phyloP scores from a whole-genome alignment of 148 eudicot species.

The Chenopodium suecicum region DNA sequence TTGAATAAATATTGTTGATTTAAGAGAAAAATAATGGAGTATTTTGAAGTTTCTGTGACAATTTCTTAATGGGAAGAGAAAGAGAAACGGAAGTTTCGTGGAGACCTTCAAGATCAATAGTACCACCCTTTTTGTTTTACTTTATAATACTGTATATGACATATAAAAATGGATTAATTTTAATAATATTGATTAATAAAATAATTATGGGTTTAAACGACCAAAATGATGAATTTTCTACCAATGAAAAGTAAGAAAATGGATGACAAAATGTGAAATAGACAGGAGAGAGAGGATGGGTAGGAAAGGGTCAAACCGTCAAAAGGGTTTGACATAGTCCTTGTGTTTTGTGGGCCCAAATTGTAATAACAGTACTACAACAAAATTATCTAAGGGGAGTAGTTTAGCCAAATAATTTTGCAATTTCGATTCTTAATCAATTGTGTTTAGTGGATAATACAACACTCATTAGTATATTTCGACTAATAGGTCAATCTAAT shows the following conservation, averaged over 20 bases:
- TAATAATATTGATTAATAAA: background rate
- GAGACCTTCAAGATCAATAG: background rate
- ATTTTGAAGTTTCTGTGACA: background rate
- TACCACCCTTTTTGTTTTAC: background rate
- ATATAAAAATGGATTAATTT: background rate
- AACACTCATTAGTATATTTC: too few relatives aligned
- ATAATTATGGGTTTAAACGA: background rate
- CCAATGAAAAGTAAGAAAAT: background rate
- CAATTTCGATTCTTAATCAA: background rate
- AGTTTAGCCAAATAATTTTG: background rate
- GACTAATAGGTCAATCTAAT: too few relatives aligned
- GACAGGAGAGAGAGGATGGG: background rate
- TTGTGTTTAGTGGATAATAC: background rate
- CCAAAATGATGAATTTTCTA: background rate
- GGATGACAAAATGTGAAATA: background rate
- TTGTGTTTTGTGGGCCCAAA: slow-evolving; percentile 4
- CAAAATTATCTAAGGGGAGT: background rate
- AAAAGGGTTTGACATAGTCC: slow-evolving; percentile 19
- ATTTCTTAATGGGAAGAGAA: background rate
- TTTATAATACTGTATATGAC: background rate
- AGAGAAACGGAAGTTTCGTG: slow-evolving; percentile 17
- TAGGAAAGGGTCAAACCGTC: background rate
- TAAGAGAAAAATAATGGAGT: background rate
- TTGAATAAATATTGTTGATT: background rate
- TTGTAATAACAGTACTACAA: background rate